Evolutionary conservation across 2,329 filamentous ascomycete species (phyloP), one percentile per base, ranked within the genome.

Genomic region (Pestalotiopsis sp.): DNA sequence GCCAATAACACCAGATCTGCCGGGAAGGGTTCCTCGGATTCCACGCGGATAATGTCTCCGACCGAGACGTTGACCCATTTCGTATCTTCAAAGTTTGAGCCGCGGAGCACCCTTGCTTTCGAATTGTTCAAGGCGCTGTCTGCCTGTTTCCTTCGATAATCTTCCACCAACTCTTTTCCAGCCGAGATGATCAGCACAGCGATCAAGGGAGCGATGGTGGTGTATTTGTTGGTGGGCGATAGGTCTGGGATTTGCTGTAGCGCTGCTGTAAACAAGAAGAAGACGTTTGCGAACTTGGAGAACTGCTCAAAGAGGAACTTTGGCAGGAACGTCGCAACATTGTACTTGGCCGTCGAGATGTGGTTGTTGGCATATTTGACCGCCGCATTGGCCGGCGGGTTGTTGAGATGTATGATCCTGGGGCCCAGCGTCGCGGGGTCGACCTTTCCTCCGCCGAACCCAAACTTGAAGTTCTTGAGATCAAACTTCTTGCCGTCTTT

Each of bases 241-340:
- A 99, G 91, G 73, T 92, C 91, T 25, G 96, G 96, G 70, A 99
- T 97, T 80, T 99, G 96, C 83, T 99, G 96, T 60, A 99, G 84
- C 56, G 90, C 91, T 17, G 96, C 95, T 49, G 96, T 99, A 81
- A 99, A 98, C 79, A 99, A 88, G 92, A 99, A 99, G 86, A 99
- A 99, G 77, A 99, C 82, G 82, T 99, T 99, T 85, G 96, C 96
- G 81, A 98, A 97, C 85, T 98, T 99, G 70, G 95, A 98, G 83
- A 99, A 99, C 80, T 99, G 96, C 81, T 99, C 96, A 80, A 95
- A 94, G 68, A 99, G 86, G 82, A 99, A 99, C 81, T 99, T 99
- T 64, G 96, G 96, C 20, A 98, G 79, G 80, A 99, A 99, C 23
- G 94, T 97, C 67, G 93, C 86, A 77, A 94, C 76, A 80, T 98